These are phyloP conservation scores for Xerocomus spinulosus DNA, from an alignment of 768 basidiomycete genomes.

Conservation along the genomic window DNA sequence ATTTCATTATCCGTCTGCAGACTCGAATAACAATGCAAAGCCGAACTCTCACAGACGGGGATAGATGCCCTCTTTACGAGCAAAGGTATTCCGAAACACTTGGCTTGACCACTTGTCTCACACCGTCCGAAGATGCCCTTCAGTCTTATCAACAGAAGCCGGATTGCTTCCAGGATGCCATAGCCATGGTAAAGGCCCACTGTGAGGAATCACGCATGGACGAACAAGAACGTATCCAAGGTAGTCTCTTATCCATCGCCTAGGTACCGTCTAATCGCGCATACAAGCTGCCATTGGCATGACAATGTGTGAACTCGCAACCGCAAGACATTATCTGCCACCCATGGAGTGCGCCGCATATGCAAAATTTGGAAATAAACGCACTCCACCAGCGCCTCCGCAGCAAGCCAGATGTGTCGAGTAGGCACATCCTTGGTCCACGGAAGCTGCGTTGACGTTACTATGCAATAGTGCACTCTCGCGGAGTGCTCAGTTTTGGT, in stretches of 20 bases:
- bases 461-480: slow-evolving; percentile 58
- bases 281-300: slow-evolving; percentile 66
- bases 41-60: slow-evolving; percentile 18
- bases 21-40: slow-evolving; percentile 15
- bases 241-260: slow-evolving; percentile 31
- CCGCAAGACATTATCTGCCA: slow-evolving; percentile 60
- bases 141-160: slow-evolving; percentile 43
- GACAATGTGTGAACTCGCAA: slow-evolving; percentile 77
- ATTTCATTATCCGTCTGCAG: not conserved
- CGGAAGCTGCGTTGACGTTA: slow-evolving; percentile 3
- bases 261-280: slow-evolving; percentile 12
- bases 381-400: slow-evolving; percentile 8
- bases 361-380: slow-evolving; percentile 3
- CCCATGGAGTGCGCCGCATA: slow-evolving; percentile 57
- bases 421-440: slow-evolving; percentile 29
- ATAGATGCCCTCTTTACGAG: slow-evolving; percentile 13
- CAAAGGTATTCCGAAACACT: slow-evolving; percentile 13
- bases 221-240: slow-evolving; percentile 58
- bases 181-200: slow-evolving; percentile 40
- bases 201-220: slow-evolving; percentile 57
- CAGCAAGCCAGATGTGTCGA: slow-evolving; percentile 49
- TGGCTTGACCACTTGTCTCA: slow-evolving; percentile 8
- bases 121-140: slow-evolving; percentile 34
- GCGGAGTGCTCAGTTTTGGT: slow-evolving; percentile 79
- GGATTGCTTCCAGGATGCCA: slow-evolving; percentile 61